These are phyloP conservation scores for Solanum tacnaense DNA, from an alignment of 257 asterid genomes.

Conservation along the genomic window DNA sequence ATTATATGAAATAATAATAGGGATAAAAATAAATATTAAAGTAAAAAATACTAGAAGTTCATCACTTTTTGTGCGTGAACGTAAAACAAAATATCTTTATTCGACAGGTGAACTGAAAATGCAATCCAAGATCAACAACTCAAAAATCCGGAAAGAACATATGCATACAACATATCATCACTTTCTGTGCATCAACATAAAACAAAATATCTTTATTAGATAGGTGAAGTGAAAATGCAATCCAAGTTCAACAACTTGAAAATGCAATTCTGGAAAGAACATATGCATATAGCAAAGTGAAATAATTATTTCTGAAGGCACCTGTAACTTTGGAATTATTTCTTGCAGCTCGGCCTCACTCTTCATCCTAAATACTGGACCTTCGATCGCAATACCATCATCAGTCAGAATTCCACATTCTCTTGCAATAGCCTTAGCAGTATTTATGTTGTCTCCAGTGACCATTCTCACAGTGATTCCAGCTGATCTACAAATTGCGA, in stretches of 20 bases:
- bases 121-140: not conserved
- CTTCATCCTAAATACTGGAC: constrained; percentile 73
- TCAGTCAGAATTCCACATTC: constrained; percentile 86
- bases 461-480: constrained; percentile 85
- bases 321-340: constrained; percentile 80
- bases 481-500: constrained; percentile 70
- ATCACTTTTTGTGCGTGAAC: not conserved
- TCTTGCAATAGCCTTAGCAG: constrained; percentile 90
- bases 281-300: not conserved
- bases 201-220: not conserved
- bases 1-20: not conserved
- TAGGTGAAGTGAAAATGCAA: not conserved
- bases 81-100: not conserved
- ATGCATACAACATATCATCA: not conserved
- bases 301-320: constrained; percentile 1
- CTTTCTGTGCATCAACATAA: not conserved
- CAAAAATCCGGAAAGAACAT: not conserved
- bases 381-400: constrained; percentile 80
- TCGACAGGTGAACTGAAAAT: not conserved
- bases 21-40: not conserved
- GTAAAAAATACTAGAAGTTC: not conserved
- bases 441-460: constrained; percentile 83
- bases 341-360: constrained; percentile 56
- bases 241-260: not conserved
- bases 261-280: not conserved